Percentiles rank a stretch among this genome's conserved stretches.
phyloP scores from a whole-genome alignment of 2,329 filamentous ascomycete species.

The Dryadomyces quercivorus region DNA sequence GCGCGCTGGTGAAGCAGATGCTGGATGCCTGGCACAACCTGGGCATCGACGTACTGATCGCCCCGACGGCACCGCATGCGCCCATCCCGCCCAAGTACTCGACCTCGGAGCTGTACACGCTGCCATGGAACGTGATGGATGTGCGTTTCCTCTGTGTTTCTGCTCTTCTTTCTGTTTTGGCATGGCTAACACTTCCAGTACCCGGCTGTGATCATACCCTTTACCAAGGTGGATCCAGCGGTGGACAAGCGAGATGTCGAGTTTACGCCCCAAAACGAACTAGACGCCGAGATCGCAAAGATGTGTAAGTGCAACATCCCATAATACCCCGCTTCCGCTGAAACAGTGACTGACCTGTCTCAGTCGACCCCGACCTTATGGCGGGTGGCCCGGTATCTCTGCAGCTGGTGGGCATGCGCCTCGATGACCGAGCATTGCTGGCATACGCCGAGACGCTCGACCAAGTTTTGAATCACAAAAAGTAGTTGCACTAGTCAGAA shows the following conservation, averaged over 20 bases:
- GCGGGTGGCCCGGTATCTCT: conserved; percentile 7
- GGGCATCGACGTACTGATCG: conserved; percentile 11
- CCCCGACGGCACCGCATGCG: conserved; percentile 9
- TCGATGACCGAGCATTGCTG: conserved; percentile 3
- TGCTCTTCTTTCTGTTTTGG: background rate
- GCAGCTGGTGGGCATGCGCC: conserved; percentile 7
- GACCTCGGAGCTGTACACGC: conserved; percentile 11
- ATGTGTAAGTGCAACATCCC: conserved; percentile 4
- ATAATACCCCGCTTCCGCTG: background rate
- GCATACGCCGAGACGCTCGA: conserved; percentile 1
- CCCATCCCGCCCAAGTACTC: background rate
- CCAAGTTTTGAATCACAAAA: background rate
- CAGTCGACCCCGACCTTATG: conserved; percentile 7
- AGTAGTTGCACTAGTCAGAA: background rate
- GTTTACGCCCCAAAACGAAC: conserved; percentile 5
- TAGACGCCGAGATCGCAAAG: conserved; percentile 7
- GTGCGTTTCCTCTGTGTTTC: background rate
- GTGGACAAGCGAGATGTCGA: conserved; percentile 1
- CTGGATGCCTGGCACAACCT: conserved; percentile 9
- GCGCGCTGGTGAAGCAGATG: conserved; percentile 11
- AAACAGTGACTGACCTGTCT: background rate
- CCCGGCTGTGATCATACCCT: conserved; percentile 9
- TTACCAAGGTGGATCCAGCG: conserved; percentile 6
- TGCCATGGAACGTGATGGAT: conserved; percentile 11
- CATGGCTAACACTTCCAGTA: conserved; percentile 1